Base-by-base conservation (phyloP, 2,329 filamentous ascomycete genomes). In the Colletotrichum sp. region DNA sequence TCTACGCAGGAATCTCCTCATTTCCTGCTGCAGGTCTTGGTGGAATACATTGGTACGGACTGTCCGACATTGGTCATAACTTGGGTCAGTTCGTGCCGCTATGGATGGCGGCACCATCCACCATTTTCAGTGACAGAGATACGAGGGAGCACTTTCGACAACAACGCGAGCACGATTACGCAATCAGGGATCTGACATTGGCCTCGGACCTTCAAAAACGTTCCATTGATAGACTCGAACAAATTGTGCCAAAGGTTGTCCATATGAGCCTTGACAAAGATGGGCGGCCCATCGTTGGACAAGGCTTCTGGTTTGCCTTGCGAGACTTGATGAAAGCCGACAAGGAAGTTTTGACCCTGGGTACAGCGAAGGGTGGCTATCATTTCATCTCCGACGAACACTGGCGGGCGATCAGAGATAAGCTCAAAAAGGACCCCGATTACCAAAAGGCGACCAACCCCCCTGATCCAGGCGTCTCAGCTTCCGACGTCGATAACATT, bases 261-360 rank as follows among this genome's bases (percentile, higher is more conserved):
- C 88, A 90, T 75, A 88, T 94, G 78, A 86, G 88, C 16, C 86
- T 87, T 9, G 85, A 89, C 72, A 82, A 85, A 38, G 82, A 90
- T 34, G 93, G 92, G 16, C 87, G 88, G 12, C 83, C 86, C 0
- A 83, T 89, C 26, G 89, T 95, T 18, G 85, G 90, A 0, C 86
- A 90, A 28, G 88, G 92, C 4, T 94, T 95, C 75, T 95, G 92
- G 90, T 86, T 91, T 72, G 93, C 93, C 0, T 82, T 95, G 10
- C 86, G 87, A 28, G 88, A 90, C 69, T 86, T 89, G 72, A 88
- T 94, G 64, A 84, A 84, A 24, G 82, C 85, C 2, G 90, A 91
- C 58, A 84, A 84, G 3, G 83, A 84, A 34, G 85, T 92, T 52
- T 80, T 91, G 48, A 88, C 84, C 5, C 79, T 91, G 5, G 85